These are phyloP conservation scores for Penicillium verrucosum DNA, from an alignment of 2,329 filamentous ascomycete species.

Conservation along the genomic window DNA sequence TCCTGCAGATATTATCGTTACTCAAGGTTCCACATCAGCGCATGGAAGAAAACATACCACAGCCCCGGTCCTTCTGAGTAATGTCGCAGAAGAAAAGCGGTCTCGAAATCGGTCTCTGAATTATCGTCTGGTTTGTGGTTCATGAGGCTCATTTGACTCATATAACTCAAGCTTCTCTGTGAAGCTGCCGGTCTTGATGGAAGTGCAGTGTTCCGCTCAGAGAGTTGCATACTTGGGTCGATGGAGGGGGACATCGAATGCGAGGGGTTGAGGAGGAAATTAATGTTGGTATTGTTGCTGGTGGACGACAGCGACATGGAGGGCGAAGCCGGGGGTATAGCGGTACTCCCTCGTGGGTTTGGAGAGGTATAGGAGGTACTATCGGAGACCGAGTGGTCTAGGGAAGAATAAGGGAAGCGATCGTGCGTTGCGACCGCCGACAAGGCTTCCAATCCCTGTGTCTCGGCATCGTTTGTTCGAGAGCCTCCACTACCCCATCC, in stretches of 20 bases:
- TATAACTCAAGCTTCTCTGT: slow-evolving; percentile 21
- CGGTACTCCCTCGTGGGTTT: slow-evolving; percentile 32
- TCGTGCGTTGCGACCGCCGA: slow-evolving; percentile 51
- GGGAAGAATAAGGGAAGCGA: slow-evolving; percentile 31
- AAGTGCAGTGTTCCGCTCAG: slow-evolving; percentile 32
- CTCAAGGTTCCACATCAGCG: neutral
- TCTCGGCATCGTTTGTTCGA: slow-evolving; percentile 34
- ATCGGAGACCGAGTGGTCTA: slow-evolving; percentile 28
- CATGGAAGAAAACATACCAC: slow-evolving; percentile 44
- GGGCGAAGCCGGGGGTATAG: slow-evolving; percentile 40
- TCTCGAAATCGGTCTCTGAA: slow-evolving; percentile 52
- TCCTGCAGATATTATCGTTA: slow-evolving; percentile 29
- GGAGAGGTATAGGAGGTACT: slow-evolving; percentile 31
- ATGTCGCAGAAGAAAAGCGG: slow-evolving; percentile 58
- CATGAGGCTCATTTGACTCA: slow-evolving; percentile 2
- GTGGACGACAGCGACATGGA: slow-evolving; percentile 43
- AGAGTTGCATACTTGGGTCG: slow-evolving; percentile 40
- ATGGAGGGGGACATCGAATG: slow-evolving; percentile 44
- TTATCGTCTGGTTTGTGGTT: slow-evolving; percentile 28
- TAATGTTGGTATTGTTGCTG: slow-evolving; percentile 45
- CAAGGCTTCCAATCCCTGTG: slow-evolving; percentile 54
- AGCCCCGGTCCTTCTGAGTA: slow-evolving; percentile 59
- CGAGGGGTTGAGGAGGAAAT: slow-evolving; percentile 55
- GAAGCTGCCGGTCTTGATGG: slow-evolving; percentile 25
- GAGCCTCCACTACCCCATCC: slow-evolving; percentile 33